A percentile compares a stretch with the other conserved stretches of the same genome.
Evolutionary conservation across 441 rosid species (phyloP).

Genomic region (Codiaeum variegatum): DNA sequence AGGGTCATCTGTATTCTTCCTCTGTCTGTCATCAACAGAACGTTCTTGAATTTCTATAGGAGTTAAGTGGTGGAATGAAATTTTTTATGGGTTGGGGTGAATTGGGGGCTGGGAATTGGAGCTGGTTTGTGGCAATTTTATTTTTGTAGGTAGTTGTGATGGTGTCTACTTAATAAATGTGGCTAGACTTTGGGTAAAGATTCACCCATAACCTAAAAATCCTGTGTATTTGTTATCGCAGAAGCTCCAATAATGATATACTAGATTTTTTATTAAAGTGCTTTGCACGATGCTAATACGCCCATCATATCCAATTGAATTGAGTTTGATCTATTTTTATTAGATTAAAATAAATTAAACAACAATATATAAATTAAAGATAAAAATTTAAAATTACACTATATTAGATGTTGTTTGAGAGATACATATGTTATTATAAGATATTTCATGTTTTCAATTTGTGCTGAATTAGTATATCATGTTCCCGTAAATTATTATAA

Average conservation of each 20-base stretch:
- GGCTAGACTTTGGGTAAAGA: background rate
- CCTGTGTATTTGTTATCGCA: background rate
- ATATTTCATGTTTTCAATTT: too few relatives aligned
- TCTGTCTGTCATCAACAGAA: background rate
- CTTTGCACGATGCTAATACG: too few relatives aligned
- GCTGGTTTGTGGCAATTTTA: background rate
- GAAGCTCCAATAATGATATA: background rate
- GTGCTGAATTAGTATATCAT: too few relatives aligned
- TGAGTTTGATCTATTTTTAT: too few relatives aligned
- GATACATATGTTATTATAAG: too few relatives aligned
- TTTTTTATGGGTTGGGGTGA: background rate
- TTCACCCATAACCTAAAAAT: background rate
- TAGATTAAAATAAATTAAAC: too few relatives aligned
- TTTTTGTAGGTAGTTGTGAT: background rate
- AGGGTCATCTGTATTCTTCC: background rate
- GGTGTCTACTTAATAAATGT: background rate
- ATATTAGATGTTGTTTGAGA: too few relatives aligned
- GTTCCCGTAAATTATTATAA: too few relatives aligned
- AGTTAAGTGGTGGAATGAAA: background rate
- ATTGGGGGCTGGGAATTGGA: background rate
- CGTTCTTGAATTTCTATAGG: background rate
- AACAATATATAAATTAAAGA: too few relatives aligned
- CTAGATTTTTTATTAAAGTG: slow-evolving; percentile 11
- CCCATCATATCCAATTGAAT: too few relatives aligned
- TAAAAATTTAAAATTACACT: too few relatives aligned